Base-by-base conservation (phyloP, 345 rosid species). In the Turritis glabra region DNA sequence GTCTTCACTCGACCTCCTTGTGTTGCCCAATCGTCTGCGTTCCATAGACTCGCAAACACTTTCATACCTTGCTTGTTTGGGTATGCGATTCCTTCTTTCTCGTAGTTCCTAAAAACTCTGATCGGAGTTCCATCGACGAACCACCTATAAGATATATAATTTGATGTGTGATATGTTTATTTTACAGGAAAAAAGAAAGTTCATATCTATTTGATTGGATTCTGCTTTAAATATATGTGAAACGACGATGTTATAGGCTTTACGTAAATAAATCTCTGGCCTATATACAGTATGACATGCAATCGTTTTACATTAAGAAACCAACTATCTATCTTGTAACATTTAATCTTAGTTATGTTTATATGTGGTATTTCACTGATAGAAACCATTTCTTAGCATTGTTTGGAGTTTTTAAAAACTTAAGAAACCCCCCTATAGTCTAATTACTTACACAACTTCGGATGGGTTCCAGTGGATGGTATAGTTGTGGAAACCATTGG, bases 11-110 rank as follows among this genome's bases (percentile, higher is more conserved):
- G 82, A 10, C 98, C 94, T 32, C 94, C 96, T 84, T 84, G 79
- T 12, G 94, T 93, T 8, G 93, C 92, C 90, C 92, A 85, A 65
- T 82, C 67, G 62, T 89, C 97, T 13, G 89, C 98, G 76, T 83
- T 81, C 93, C 96, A 89, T 77, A 93, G 51, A 80, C 88, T 89
- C 15, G 90, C 32, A 71, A 85, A 80, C 44, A 81, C 84, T 68
- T 83, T 77, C 97, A 88, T 89, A 27, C 88, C 96, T 63, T 93
- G 90, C 73, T 82, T 81, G 85, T 84, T 89, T 3, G 96, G 96
- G 75, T 79, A 93, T 64, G 85, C 81, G 48, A 93, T 78, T 48
- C 86, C 87, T 18, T 82, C 76, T 0, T 65, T 80, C 71, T 85
- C 83, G 8, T 85, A 85, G 87, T 89, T 89, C 13, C 86, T 72